A percentile compares a stretch with the other conserved stretches of the same genome.
These are phyloP conservation scores for Pinus taeda DNA, from an alignment of 75 land plant species.

Conservation along the genomic window DNA sequence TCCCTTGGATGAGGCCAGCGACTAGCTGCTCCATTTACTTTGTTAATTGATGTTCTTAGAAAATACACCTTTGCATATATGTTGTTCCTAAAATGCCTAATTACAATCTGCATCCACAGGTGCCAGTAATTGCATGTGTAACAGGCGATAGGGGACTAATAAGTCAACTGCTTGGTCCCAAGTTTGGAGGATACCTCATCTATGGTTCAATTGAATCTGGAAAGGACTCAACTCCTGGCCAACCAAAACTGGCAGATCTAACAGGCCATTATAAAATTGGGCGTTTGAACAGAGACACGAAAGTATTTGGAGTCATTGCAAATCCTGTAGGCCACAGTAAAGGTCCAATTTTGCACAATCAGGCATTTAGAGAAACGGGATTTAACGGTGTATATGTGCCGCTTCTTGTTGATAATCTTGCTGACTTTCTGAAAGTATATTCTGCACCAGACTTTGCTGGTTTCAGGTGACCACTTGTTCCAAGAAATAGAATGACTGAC, in stretches of 20 bases:
- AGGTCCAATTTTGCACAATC: slow-evolving; percentile 67
- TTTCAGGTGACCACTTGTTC: slow-evolving; percentile 48
- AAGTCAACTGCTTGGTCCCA: slow-evolving; percentile 47
- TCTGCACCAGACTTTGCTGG: slow-evolving; percentile 63
- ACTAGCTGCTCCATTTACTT: background rate
- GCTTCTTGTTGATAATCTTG: slow-evolving; percentile 57
- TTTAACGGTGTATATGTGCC: slow-evolving; percentile 68
- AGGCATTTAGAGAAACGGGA: slow-evolving; percentile 37
- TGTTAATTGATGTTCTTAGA: background rate
- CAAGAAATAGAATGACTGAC: background rate
- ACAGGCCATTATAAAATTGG: slow-evolving; percentile 33
- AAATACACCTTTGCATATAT: background rate
- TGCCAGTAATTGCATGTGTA: slow-evolving; percentile 48
- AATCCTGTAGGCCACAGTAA: slow-evolving; percentile 83
- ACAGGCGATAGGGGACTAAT: slow-evolving; percentile 64
- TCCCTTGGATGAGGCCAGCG: no score
- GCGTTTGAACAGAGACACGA: slow-evolving; percentile 39
- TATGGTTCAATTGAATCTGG: slow-evolving; percentile 41
- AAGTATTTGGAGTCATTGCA: slow-evolving; percentile 64
- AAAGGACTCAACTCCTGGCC: slow-evolving; percentile 53
- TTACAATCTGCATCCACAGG: slow-evolving; percentile 20
- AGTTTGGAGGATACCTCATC: slow-evolving; percentile 62
- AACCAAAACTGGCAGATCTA: slow-evolving; percentile 49
- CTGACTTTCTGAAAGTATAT: slow-evolving; percentile 48
- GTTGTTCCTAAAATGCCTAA: background rate